Conservation (phyloP, 768 basidiomycete species). For the Sporobolomyces pararoseus region DNA sequence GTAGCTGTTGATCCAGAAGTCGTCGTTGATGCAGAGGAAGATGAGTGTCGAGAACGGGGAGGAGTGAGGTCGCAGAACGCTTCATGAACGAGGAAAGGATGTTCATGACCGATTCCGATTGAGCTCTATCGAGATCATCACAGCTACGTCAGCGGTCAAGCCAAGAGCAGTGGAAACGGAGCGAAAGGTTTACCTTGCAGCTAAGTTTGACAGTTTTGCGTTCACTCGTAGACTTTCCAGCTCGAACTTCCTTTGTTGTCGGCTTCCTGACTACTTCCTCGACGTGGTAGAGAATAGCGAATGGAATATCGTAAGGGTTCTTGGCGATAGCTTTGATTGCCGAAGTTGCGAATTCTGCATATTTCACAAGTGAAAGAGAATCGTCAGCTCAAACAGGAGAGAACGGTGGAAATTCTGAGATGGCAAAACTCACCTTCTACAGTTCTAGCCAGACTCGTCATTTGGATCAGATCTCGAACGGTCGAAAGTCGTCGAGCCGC, state of each 20-base stretch:
- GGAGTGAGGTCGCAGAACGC: constrained; percentile 25
- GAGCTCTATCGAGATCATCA: constrained; percentile 18
- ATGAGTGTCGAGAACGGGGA: constrained; percentile 9
- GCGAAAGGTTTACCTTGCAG: neutral
- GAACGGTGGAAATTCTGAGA: no score
- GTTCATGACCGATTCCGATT: constrained; percentile 25
- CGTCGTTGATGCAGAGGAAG: constrained; percentile 16
- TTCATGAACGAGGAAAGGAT: constrained; percentile 34
- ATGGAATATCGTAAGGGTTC: constrained; percentile 35
- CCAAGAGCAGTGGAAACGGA: neutral
- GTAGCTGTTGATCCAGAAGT: constrained; percentile 26
- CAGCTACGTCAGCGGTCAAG: neutral
- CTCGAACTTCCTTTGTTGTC: constrained; percentile 19
- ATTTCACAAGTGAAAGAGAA: neutral
- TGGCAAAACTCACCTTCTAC: constrained; percentile 18
- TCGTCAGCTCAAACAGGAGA: no score
- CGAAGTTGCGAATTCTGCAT: constrained; percentile 27
- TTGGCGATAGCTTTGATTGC: constrained; percentile 20
- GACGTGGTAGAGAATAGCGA: constrained; percentile 31
- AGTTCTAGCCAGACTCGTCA: constrained; percentile 26
- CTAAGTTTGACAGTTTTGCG: constrained; percentile 27
- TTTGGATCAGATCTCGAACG: constrained; percentile 27
- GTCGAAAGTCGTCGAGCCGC: constrained; percentile 24
- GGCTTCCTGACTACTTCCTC: constrained; percentile 13
- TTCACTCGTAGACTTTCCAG: constrained; percentile 9